phyloP scores from a whole-genome alignment of 768 basidiomycete genomes.

The Panus rudis region DNA sequence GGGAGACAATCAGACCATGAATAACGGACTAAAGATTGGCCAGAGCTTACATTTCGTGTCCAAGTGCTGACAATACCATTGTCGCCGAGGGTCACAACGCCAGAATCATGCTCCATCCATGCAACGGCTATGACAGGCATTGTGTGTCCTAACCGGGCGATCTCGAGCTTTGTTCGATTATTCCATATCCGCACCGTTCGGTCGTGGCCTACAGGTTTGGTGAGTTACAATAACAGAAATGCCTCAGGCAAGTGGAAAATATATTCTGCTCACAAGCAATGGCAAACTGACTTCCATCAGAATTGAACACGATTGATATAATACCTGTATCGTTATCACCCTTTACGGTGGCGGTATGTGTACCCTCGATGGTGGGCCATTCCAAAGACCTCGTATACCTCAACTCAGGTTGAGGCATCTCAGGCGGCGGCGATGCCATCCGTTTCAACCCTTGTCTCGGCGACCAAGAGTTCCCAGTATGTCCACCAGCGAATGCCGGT shows the following conservation, averaged over 20 bases:
- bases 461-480: constrained; percentile 12
- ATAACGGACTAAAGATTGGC: not conserved
- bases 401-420: constrained; percentile 4
- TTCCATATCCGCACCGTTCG: constrained; percentile 60
- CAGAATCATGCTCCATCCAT: constrained; percentile 56
- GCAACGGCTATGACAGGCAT: constrained; percentile 39
- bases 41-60: constrained; percentile 42
- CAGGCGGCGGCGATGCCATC: constrained; percentile 17
- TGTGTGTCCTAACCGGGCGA: constrained; percentile 50
- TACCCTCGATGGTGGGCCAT: constrained; percentile 44
- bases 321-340: constrained; percentile 42
- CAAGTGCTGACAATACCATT: constrained; percentile 57
- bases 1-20: constrained; percentile 1
- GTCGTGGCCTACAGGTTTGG: constrained; percentile 42
- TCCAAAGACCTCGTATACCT: constrained; percentile 28
- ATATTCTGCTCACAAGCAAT: constrained; percentile 41
- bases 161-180: constrained; percentile 39
- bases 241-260: not conserved
- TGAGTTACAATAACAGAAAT: not conserved
- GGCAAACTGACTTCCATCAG: constrained; percentile 50
- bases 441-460: constrained; percentile 33
- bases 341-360: constrained; percentile 31
- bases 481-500: constrained; percentile 14
- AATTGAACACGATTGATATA: constrained; percentile 41
- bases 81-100: constrained; percentile 47